Conservation (phyloP, 169 alveolate genomes). For the Plasmodium ovale region DNA sequence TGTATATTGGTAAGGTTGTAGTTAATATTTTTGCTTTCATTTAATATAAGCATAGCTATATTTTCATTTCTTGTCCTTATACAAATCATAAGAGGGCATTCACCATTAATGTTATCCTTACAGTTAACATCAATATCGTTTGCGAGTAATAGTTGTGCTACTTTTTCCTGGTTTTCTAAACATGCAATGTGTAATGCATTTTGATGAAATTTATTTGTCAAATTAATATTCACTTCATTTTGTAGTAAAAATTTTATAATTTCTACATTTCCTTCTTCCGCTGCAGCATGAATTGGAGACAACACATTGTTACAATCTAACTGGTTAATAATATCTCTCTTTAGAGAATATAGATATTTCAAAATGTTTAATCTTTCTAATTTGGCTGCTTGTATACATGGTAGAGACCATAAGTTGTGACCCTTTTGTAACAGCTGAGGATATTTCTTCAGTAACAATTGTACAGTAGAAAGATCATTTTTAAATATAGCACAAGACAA, state of each 20-base stretch:
- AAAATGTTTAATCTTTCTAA: constrained; percentile 78
- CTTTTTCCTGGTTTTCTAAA: constrained; percentile 80
- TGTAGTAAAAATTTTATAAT: constrained; percentile 78
- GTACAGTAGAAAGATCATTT: constrained; percentile 83
- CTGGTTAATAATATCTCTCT: constrained; percentile 72
- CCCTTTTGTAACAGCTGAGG: constrained; percentile 88
- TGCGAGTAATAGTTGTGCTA: constrained; percentile 69
- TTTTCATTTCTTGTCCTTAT: constrained; percentile 88
- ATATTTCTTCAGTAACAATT: constrained; percentile 81
- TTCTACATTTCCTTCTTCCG: constrained; percentile 87
- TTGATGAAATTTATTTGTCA: constrained; percentile 79
- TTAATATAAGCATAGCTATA: constrained; percentile 82
- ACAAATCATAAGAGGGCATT: constrained; percentile 89
- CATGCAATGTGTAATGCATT: constrained; percentile 85
- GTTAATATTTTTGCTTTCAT: constrained; percentile 80
- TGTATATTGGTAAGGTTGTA: constrained; percentile 75
- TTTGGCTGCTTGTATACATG: constrained; percentile 87
- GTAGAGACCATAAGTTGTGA: constrained; percentile 90
- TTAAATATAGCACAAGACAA: constrained; percentile 87
- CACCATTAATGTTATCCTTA: constrained; percentile 85
- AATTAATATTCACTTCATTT: constrained; percentile 80
- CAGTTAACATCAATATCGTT: constrained; percentile 77
- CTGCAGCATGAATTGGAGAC: constrained; percentile 87
- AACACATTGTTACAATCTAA: constrained; percentile 74
- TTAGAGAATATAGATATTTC: constrained; percentile 73